These are phyloP conservation scores for Aspergillus leporis DNA, from an alignment of 495 filamentous ascomycete species.

Conservation along the genomic window DNA sequence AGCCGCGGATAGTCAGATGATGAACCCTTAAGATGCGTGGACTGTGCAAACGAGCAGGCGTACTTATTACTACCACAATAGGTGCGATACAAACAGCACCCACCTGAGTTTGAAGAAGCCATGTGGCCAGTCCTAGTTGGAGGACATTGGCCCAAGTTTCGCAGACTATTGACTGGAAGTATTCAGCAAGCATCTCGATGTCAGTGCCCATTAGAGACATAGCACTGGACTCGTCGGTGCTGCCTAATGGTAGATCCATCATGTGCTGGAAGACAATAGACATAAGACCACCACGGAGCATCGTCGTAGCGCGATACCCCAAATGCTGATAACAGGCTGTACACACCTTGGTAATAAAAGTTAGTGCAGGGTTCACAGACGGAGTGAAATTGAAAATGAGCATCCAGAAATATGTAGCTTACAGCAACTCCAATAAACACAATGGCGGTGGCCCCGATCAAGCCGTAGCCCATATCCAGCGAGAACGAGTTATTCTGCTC, in stretches of 20 bases:
- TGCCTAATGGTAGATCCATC: conserved; percentile 29
- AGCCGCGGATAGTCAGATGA: neutral
- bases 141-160: conserved; percentile 56
- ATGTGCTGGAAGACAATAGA: conserved; percentile 48
- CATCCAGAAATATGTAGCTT: conserved; percentile 7
- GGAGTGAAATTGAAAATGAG: neutral
- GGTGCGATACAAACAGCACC: conserved; percentile 48
- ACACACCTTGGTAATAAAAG: conserved; percentile 33
- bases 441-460: conserved; percentile 55
- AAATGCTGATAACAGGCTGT: conserved; percentile 46
- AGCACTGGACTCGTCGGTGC: conserved; percentile 45
- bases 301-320: conserved; percentile 51
- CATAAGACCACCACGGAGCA: conserved; percentile 53
- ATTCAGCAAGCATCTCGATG: conserved; percentile 47
- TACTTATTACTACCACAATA: conserved; percentile 48
- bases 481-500: conserved; percentile 25
- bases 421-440: conserved; percentile 58
- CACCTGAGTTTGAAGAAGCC: conserved; percentile 51
- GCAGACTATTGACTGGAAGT: conserved; percentile 40
- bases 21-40: neutral
- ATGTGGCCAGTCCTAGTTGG: conserved; percentile 56
- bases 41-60: conserved; percentile 15
- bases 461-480: conserved; percentile 46
- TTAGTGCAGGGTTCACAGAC: no score
- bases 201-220: conserved; percentile 61